phyloP scores from a whole-genome alignment of 1,139 yeast species.

The Sugiyamaella sp. region DNA sequence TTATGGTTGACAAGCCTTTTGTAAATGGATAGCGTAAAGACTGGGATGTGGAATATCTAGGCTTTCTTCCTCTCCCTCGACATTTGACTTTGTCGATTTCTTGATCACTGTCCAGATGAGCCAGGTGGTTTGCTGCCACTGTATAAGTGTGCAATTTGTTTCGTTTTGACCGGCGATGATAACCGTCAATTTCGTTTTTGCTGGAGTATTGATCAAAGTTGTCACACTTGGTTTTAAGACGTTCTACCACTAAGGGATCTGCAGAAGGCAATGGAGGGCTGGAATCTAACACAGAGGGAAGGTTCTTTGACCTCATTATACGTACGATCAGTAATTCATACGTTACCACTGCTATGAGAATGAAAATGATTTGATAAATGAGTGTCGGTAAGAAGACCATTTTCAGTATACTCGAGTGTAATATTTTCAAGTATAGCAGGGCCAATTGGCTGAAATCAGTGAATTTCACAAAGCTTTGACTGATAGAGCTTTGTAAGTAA shows the following conservation, averaged over 20 bases:
- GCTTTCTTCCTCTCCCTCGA: neutral
- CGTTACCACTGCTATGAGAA: neutral
- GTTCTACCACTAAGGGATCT: no score
- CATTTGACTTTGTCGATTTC: neutral
- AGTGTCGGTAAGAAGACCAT: constrained; percentile 6
- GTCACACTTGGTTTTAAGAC: no score
- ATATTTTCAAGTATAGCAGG: neutral
- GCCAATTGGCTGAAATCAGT: constrained; percentile 2
- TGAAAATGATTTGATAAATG: constrained; percentile 7
- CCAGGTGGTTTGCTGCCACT: neutral
- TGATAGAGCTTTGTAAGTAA: neutral
- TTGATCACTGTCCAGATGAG: neutral
- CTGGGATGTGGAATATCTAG: neutral
- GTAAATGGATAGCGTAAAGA: constrained; percentile 8
- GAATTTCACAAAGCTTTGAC: neutral
- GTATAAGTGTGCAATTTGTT: neutral
- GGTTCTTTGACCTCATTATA: neutral
- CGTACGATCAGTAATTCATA: constrained; percentile 5
- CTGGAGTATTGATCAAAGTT: no score
- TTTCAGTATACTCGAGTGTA: neutral
- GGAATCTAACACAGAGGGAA: neutral
- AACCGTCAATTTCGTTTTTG: no score
- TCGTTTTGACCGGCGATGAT: neutral
- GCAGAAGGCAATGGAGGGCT: no score
- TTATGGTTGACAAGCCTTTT: constrained; percentile 12